These are phyloP conservation scores for Chrysoporthe austroafricana DNA, from an alignment of 2,329 filamentous ascomycete species.

Conservation along the genomic window DNA sequence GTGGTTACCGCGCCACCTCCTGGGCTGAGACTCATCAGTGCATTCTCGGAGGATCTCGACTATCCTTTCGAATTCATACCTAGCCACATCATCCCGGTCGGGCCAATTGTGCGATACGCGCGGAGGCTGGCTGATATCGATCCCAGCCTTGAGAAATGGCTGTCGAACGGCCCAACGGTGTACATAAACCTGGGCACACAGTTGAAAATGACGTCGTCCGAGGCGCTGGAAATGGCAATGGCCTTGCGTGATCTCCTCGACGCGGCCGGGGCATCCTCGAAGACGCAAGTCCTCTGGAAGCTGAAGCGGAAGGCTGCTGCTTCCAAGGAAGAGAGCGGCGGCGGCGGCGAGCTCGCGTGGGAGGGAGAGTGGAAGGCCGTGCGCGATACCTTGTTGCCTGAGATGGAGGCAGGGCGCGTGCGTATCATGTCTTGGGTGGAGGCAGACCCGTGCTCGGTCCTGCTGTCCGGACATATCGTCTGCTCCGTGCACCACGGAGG, in stretches of 20 bases:
- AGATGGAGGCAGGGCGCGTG: constrained; percentile 36
- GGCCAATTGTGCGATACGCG: constrained; percentile 48
- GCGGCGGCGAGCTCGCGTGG: constrained; percentile 4
- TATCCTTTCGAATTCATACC: constrained; percentile 45
- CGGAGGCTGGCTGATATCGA: constrained; percentile 42
- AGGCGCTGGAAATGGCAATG: constrained; percentile 44
- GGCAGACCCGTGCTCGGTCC: constrained; percentile 37
- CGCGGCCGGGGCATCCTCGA: constrained; percentile 30
- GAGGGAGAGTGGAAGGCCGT: constrained; percentile 24
- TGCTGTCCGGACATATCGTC: constrained; percentile 39
- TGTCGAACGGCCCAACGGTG: constrained; percentile 46
- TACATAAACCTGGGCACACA: constrained; percentile 54
- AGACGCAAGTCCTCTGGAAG: constrained; percentile 45
- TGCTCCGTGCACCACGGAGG: constrained; percentile 47
- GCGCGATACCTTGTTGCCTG: constrained; percentile 27
- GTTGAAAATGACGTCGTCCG: constrained; percentile 36
- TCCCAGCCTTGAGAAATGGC: constrained; percentile 47
- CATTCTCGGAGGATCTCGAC: constrained; percentile 40
- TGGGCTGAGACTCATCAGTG: constrained; percentile 35
- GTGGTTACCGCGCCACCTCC: constrained; percentile 29
- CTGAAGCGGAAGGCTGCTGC: constrained; percentile 31
- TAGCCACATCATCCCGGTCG: constrained; percentile 47
- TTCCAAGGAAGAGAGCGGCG: constrained; percentile 12
- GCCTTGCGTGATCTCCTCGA: constrained; percentile 44
- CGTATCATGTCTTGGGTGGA: constrained; percentile 41